phyloP scores from a whole-genome alignment of 1,139 yeast species.

The Geotrichum phurueaensis region DNA sequence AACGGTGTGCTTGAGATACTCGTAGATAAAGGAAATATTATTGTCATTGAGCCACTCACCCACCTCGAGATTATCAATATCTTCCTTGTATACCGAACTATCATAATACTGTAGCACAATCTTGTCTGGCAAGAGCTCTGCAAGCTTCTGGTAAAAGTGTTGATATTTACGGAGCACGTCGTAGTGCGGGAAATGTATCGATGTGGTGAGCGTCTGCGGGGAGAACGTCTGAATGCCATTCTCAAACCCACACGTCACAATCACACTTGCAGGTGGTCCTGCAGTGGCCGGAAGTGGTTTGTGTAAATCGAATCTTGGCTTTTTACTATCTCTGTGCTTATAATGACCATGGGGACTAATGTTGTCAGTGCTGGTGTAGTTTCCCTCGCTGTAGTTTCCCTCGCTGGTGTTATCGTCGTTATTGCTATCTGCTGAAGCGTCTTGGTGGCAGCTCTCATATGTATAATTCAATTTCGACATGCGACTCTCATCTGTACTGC shows the following conservation, averaged over 20 bases:
- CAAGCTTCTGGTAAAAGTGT: not conserved
- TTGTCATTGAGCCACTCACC: slow-evolving; percentile 75
- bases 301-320: not conserved
- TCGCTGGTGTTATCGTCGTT: not conserved
- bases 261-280: not conserved
- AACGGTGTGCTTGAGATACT: slow-evolving; percentile 42
- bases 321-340: not conserved
- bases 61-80: slow-evolving; percentile 41
- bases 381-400: not conserved
- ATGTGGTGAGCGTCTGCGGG: not conserved
- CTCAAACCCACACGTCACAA: slow-evolving; percentile 24
- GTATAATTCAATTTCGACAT: not conserved
- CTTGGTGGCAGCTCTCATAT: not conserved
- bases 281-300: slow-evolving; percentile 5
- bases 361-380: not conserved
- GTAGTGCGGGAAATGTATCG: slow-evolving; percentile 9
- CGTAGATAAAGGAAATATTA: slow-evolving; percentile 58
- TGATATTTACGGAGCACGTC: not conserved
- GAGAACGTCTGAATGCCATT: slow-evolving; percentile 12
- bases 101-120: slow-evolving; percentile 35
- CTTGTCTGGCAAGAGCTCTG: not conserved
- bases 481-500: not conserved
- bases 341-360: not conserved
- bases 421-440: not conserved
- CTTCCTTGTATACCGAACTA: slow-evolving; percentile 43